These are phyloP conservation scores for Erythrobasidium hasegawianum DNA, from an alignment of 1,284 basidiomycete genomes.

Conservation along the genomic window DNA sequence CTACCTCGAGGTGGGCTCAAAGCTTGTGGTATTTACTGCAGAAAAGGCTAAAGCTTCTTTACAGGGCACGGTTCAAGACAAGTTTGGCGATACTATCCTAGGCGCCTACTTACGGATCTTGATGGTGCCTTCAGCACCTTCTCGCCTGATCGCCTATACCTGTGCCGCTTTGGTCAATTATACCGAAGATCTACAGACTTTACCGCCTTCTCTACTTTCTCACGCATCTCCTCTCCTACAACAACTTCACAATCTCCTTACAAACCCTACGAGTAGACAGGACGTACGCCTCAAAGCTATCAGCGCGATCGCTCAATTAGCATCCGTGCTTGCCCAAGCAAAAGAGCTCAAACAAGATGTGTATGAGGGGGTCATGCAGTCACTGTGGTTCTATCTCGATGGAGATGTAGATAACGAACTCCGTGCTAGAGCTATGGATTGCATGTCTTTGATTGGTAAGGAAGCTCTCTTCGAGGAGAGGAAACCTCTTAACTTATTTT, in stretches of 20 bases:
- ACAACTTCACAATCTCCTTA: slow-evolving; percentile 2
- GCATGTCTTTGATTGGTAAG: slow-evolving; percentile 17
- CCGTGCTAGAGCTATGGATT: slow-evolving; percentile 28
- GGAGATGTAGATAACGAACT: slow-evolving; percentile 20
- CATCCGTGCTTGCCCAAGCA: slow-evolving; percentile 2
- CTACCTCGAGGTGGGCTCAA: slow-evolving; percentile 16
- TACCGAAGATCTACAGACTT: slow-evolving; percentile 6
- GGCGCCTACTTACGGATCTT: slow-evolving; percentile 14
- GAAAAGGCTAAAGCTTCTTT: too few species aligned
- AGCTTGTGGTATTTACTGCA: neutral
- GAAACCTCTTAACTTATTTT: neutral
- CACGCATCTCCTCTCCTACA: slow-evolving; percentile 5
- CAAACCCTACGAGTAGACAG: neutral
- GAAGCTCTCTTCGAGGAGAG: neutral
- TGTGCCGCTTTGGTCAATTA: slow-evolving; percentile 31
- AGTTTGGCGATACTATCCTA: slow-evolving; percentile 15
- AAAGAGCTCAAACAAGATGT: neutral
- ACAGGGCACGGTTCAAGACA: slow-evolving; percentile 20
- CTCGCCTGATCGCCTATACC: slow-evolving; percentile 18
- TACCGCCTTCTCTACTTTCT: slow-evolving; percentile 10
- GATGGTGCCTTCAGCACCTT: slow-evolving; percentile 1
- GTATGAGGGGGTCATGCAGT: neutral
- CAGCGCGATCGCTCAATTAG: slow-evolving; percentile 17
- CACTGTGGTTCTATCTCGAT: slow-evolving; percentile 3
- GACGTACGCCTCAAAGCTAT: slow-evolving; percentile 27